These are phyloP conservation scores for Pythium sp. DNA, from an alignment of 352 stramenopile species.

Conservation along the genomic window DNA sequence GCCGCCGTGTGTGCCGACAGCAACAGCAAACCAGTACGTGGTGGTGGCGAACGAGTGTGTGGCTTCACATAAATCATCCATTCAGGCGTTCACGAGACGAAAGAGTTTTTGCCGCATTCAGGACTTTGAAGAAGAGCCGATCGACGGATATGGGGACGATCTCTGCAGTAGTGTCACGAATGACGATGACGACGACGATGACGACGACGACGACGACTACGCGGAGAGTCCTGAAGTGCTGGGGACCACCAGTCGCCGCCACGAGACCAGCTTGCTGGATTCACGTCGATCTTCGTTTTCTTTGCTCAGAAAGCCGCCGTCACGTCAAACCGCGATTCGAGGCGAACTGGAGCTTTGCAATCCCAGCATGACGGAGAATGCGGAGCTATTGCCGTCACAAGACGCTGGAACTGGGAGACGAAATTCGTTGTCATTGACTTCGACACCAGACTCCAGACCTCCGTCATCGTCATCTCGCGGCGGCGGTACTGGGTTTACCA, in stretches of 20 bases:
- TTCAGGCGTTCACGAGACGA: constrained; percentile 3
- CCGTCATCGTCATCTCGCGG: neutral
- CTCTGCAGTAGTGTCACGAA: neutral
- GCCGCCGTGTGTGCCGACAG: constrained; percentile 8
- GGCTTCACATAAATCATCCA: neutral
- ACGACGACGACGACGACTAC: constrained; percentile 8
- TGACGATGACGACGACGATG: too few relatives aligned
- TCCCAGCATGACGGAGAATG: neutral
- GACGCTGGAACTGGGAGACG: neutral
- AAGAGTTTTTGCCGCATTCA: constrained; percentile 15
- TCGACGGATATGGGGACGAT: neutral
- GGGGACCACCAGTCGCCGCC: neutral
- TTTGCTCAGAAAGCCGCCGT: constrained; percentile 8
- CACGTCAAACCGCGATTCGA: constrained; percentile 35
- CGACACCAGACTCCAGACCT: neutral
- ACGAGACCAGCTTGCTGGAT: neutral
- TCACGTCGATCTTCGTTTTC: neutral
- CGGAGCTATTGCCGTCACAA: neutral
- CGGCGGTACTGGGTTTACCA: neutral
- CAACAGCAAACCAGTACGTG: constrained; percentile 5
- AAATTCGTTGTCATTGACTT: neutral
- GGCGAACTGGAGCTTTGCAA: constrained; percentile 21
- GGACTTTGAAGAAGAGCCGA: neutral
- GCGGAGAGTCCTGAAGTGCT: neutral
- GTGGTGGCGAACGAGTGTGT: neutral